Evolutionary conservation across 108 stramenopile genomes (phyloP).

Genomic region (Aureococcus anophagefferens): DNA sequence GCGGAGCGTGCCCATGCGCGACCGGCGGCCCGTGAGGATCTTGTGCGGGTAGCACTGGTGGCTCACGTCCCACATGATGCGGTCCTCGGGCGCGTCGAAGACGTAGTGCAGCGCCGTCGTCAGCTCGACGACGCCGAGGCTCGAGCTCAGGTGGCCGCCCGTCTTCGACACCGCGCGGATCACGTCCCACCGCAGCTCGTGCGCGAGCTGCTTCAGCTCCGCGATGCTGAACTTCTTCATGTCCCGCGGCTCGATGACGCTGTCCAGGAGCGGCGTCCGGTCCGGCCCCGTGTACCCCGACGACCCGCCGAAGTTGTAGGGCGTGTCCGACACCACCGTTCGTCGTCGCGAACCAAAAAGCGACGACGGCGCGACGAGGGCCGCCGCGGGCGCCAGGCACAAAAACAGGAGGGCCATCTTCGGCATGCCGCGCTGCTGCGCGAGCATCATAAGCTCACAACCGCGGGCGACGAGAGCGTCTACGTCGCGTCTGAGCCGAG

Average conservation of each 20-base stretch:
- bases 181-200: slow-evolving; percentile 87
- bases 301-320: too few relatives aligned
- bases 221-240: not conserved
- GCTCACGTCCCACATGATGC: slow-evolving; percentile 94
- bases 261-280: too few relatives aligned
- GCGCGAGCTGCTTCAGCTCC: slow-evolving; percentile 49
- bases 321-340: too few relatives aligned
- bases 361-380: too few relatives aligned
- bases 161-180: slow-evolving; percentile 88
- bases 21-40: slow-evolving; percentile 83
- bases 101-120: slow-evolving; percentile 94
- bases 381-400: too few relatives aligned
- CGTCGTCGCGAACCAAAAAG: too few relatives aligned
- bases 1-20: slow-evolving; percentile 65
- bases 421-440: too few relatives aligned
- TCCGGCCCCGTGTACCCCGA: too few relatives aligned
- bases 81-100: slow-evolving; percentile 93
- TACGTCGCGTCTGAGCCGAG: too few relatives aligned
- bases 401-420: too few relatives aligned
- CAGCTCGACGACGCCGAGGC: slow-evolving; percentile 84
- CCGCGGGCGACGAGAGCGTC: too few relatives aligned
- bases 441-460: too few relatives aligned
- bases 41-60: slow-evolving; percentile 97
- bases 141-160: slow-evolving; percentile 86
- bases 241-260: not conserved